phyloP scores from a whole-genome alignment of 768 basidiomycete genomes.

The Coprinopsis sp. region DNA sequence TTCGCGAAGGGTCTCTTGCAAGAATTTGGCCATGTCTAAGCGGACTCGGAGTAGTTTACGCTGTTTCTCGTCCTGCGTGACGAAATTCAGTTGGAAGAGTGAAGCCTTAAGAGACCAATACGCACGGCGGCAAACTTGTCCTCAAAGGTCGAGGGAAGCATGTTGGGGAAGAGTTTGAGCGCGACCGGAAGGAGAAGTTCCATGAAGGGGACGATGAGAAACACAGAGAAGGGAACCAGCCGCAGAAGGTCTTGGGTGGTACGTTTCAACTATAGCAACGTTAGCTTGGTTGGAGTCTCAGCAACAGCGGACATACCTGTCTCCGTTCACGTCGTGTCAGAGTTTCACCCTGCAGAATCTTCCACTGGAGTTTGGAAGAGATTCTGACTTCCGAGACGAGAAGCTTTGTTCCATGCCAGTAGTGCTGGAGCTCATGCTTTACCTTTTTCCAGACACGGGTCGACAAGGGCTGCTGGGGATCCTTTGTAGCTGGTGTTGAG shows the following conservation, averaged over 20 bases:
- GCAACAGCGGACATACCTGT: constrained; percentile 52
- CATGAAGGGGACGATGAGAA: constrained; percentile 97
- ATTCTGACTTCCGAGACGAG: constrained; percentile 93
- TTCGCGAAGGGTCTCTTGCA: constrained; percentile 95
- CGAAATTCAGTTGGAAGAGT: constrained; percentile 4
- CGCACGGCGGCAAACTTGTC: constrained; percentile 89
- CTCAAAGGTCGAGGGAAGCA: constrained; percentile 97
- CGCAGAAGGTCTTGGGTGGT: constrained; percentile 92
- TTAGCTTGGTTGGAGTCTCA: background rate
- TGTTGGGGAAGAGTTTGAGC: constrained; percentile 95
- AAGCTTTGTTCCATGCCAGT: constrained; percentile 95
- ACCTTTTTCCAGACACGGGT: constrained; percentile 84
- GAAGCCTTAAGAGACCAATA: background rate
- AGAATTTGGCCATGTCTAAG: constrained; percentile 98
- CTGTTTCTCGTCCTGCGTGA: constrained; percentile 85
- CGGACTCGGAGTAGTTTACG: constrained; percentile 92
- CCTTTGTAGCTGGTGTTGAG: constrained; percentile 44
- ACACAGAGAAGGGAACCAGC: constrained; percentile 92
- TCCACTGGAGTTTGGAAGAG: constrained; percentile 81
- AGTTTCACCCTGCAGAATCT: constrained; percentile 85
- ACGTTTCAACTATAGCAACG: constrained; percentile 63
- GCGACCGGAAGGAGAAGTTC: constrained; percentile 94
- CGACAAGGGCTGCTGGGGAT: constrained; percentile 40
- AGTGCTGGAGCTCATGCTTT: constrained; percentile 94
- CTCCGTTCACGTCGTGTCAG: constrained; percentile 90